Base-by-base conservation (phyloP, 1,139 yeast genomes). In the Candida labiduridarum region DNA sequence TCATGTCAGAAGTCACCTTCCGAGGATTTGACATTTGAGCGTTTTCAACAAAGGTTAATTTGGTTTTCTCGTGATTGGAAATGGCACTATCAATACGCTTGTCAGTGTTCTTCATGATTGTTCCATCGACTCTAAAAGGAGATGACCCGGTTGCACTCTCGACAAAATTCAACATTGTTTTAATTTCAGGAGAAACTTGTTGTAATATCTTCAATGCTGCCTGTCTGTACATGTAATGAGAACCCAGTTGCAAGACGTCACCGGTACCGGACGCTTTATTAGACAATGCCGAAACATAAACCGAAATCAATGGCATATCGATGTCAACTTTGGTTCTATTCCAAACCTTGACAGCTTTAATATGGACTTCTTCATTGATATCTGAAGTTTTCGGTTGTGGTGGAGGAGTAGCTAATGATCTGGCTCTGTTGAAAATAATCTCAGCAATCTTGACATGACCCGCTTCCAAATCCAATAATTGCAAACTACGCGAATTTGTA, bases 371-470 rank as follows among this genome's bases (percentile, higher is more conserved):
- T 4, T n/a, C 18, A 29, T 47, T 36, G 10, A 15, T 33, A 5
- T 43, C 38, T 36, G 18, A 12, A 3, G 29, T 6, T 2, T 4
- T 4, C 6, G 29, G 29, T 25, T 2, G 9, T 25, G 9, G 9
- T 25, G 77, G 76, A 4, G 78, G 78, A 10, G 56, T 63, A 5
- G 78, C 73, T 6, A 62, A 63, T 5, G 47, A 45, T 15, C 70
- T 47, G 0, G 69, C 69, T 49, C 69, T 68, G 0, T 60, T 56
- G 46, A 69, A 60, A 10, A 73, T 59, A 38, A 62, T 48, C 25
- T 70, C 62, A 1, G 74, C 70, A 3, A 71, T 64, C 25, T 57
- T 58, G 0, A 69, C 59, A 29, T 71, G 55, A 44, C 62, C 65
- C 8, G 68, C 68, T 34, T 74, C 74, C 25, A 61, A 53, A 41